Base-by-base conservation (phyloP, 2,329 filamentous ascomycete genomes). In the Parastagonospora nodorum region DNA sequence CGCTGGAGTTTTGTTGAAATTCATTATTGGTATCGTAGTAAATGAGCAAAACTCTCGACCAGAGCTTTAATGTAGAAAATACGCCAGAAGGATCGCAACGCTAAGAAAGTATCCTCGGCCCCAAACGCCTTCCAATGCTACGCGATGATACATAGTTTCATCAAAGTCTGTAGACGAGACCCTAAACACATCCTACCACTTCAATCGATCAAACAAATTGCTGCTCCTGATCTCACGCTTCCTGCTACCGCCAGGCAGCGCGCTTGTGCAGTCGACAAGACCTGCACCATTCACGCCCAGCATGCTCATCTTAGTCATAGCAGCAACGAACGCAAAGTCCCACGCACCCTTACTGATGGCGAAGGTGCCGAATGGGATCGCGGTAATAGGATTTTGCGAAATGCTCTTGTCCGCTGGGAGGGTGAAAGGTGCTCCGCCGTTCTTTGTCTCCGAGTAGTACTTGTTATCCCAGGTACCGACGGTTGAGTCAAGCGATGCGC, bases 221-320 rank as follows among this genome's bases (percentile, higher is more conserved):
- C 63, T 55, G n/a, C 42, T 53, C 58, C 50, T 69, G 35, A 72
- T 55, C 39, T 73, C 69, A 16, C 70, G 53, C 66, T 68, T 71
- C 44, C 41, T 45, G 37, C 63, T 70, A 1, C 66, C 68, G 0
- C 63, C 64, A 12, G 68, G 69, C 12, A 74, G 55, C 14, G 68
- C 69, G 29, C 47, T 50, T 0, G 71, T 71, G 50, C 72, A 74
- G 48, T 74, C 72, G 8, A 67, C 51, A 11, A 74, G 46, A 1
- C 42, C 58, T 12, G 33, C 37, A 1, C 28, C 37, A 7, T 56
- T 35, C 9, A 72, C 69, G 30, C 72, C 72, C 29, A 74, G 39
- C 63, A 73, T 65, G 32, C 66, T 63, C 70, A 74, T 68, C 60
- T 69, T 73, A 15, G 47, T 48, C 68, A 74, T 73, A 1, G 71